Conservation (phyloP, 2,329 filamentous ascomycete genomes). For the Pyricularia pennisetigena region DNA sequence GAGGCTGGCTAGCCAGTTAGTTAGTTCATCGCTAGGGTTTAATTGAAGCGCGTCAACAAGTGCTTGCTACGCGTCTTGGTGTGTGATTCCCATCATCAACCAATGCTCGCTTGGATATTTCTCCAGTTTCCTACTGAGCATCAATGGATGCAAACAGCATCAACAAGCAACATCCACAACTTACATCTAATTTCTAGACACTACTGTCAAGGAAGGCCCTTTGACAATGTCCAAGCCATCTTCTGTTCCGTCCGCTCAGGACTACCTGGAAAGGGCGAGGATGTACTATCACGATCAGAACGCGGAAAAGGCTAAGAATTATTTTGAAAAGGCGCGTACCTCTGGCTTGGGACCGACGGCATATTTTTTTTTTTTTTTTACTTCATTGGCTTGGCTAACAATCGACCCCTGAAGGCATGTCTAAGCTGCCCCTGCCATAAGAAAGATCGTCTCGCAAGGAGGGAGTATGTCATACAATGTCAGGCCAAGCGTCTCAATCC, state of each 20-base stretch:
- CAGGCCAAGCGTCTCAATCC: not conserved
- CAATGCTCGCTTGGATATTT: not conserved
- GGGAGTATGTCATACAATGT: not conserved
- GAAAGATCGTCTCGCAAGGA: not conserved
- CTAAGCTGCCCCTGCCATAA: conserved; percentile 4
- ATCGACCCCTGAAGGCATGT: not conserved
- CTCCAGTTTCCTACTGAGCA: not conserved
- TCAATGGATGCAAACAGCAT: not conserved
- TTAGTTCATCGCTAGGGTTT: not conserved
- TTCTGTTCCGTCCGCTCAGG: not conserved
- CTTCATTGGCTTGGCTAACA: not conserved
- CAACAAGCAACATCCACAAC: not conserved
- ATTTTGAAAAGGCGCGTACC: conserved; percentile 3
- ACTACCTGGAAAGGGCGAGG: conserved; percentile 4
- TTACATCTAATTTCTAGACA: not conserved
- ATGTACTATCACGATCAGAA: conserved; percentile 1
- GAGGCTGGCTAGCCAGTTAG: too few relatives aligned
- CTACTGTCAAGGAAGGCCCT: not conserved
- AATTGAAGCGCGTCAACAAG: not conserved
- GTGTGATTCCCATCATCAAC: not conserved
- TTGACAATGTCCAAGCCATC: not conserved
- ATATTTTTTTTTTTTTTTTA: not conserved
- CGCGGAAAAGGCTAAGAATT: not conserved
- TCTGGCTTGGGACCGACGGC: not conserved
- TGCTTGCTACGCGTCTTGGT: not conserved